Conservation (phyloP, 2,329 filamentous ascomycete species). For the Mariannaea elegans region DNA sequence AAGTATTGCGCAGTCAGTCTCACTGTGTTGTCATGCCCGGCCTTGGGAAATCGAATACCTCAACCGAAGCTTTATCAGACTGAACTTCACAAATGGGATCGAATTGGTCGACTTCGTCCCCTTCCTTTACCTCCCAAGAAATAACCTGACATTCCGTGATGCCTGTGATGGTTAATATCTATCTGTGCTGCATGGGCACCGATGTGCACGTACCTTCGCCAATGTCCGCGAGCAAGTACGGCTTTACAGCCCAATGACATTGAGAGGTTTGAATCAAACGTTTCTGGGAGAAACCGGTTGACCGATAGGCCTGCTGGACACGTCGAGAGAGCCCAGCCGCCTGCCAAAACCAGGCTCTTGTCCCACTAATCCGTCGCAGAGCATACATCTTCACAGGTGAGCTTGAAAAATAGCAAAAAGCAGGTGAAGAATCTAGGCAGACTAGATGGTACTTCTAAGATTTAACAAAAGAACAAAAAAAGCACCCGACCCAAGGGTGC, state of each 20-base stretch:
- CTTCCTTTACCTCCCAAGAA: constrained; percentile 16
- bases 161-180: not conserved
- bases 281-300: too few relatives aligned
- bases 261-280: not conserved
- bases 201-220: constrained; percentile 12
- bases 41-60: not conserved
- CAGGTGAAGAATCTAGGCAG: too few relatives aligned
- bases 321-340: too few relatives aligned
- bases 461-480: too few relatives aligned
- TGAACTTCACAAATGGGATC: constrained; percentile 26
- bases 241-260: not conserved
- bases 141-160: constrained; percentile 25
- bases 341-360: too few relatives aligned
- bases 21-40: not conserved
- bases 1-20: not conserved
- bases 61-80: constrained; percentile 26
- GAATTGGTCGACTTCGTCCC: constrained; percentile 17
- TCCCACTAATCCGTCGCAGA: too few relatives aligned
- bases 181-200: not conserved
- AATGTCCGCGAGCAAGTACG: constrained; percentile 22
- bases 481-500: too few relatives aligned
- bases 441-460: too few relatives aligned
- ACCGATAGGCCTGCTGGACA: too few relatives aligned
- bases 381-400: too few relatives aligned
- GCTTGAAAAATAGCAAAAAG: too few relatives aligned